Evolutionary conservation across 2,329 filamentous ascomycete genomes (phyloP), one percentile per base, ranked within the genome.

Genomic region (Sclerotinia spermophila): DNA sequence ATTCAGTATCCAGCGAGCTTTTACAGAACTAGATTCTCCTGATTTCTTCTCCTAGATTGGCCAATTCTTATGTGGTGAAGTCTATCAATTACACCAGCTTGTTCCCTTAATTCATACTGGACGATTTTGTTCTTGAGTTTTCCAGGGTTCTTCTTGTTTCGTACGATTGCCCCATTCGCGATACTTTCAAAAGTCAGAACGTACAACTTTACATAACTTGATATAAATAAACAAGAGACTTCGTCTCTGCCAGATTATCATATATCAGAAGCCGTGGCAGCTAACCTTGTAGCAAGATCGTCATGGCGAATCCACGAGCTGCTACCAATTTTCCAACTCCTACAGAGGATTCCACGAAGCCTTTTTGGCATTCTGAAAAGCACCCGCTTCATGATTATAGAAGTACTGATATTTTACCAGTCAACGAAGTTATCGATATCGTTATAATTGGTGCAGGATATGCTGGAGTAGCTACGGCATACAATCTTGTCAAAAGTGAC

Each of bases 401-500:
- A 1, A 62, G 73, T 8, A 74, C 74, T n/a, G 62, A 71, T 45
- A n/a, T 67, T 2, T 45, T 76, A 3, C 73, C 73, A 21, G 40
- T 53, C 15, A 42, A 10, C 44, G 48, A 53, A 10, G 48, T 60
- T 35, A 71, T 55, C 35, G 75, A 76, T 64, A 56, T 76, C 27
- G 51, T 75, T 21, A 73, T 76, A 15, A 72, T 76, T 24, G 74
- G 74, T 38, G 70, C 72, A 35, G 74, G 74, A 3, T 72, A 69
- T 35, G 61, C 74, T 11, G 74, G 74, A 15, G 72, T 72, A 15
- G 62, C 66, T 17, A 73, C 72, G 3, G 74, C 74, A 19, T 75
- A 74, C 35, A 68, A 76, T 70, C 64, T 83, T 2, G 71, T 81
- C 33, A 79, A 77, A 2, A 66, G 56, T 11, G 60, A 86, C 85